phyloP scores from a whole-genome alignment of 441 rosid species.

The Corymbia citriodora region DNA sequence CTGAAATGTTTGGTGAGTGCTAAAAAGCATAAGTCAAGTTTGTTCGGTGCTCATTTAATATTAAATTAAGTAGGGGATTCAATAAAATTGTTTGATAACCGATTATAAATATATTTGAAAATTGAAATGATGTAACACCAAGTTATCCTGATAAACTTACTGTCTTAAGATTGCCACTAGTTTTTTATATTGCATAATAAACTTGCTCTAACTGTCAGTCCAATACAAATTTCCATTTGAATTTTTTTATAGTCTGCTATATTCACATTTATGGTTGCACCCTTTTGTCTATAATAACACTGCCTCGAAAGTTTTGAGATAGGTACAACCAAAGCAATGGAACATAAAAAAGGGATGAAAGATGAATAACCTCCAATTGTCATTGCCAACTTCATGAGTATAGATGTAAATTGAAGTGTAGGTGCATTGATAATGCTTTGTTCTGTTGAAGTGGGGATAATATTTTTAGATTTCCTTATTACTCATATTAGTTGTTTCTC shows the following conservation, averaged over 20 bases:
- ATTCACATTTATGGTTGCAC: neutral
- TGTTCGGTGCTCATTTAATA: neutral
- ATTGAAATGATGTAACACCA: neutral
- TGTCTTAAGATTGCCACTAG: neutral
- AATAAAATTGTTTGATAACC: neutral
- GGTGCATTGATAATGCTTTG: neutral
- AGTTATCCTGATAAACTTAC: neutral
- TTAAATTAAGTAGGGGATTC: neutral
- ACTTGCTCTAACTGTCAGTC: neutral
- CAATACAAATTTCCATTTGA: neutral
- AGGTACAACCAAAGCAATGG: neutral
- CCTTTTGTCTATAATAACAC: neutral
- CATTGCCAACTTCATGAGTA: neutral
- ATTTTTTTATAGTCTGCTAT: neutral
- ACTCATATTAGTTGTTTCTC: neutral
- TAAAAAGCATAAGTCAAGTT: neutral
- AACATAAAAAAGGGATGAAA: neutral
- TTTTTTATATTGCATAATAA: neutral
- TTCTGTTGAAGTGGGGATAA: neutral
- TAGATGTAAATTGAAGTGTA: neutral
- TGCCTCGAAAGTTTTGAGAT: neutral
- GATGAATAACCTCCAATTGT: neutral
- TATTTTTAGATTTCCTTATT: neutral
- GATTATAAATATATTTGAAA: neutral
- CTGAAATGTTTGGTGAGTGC: neutral